Percentiles rank a stretch among this genome's conserved stretches.
Conservation (phyloP, 257 asterid species). For the Hygrophila difformis region DNA sequence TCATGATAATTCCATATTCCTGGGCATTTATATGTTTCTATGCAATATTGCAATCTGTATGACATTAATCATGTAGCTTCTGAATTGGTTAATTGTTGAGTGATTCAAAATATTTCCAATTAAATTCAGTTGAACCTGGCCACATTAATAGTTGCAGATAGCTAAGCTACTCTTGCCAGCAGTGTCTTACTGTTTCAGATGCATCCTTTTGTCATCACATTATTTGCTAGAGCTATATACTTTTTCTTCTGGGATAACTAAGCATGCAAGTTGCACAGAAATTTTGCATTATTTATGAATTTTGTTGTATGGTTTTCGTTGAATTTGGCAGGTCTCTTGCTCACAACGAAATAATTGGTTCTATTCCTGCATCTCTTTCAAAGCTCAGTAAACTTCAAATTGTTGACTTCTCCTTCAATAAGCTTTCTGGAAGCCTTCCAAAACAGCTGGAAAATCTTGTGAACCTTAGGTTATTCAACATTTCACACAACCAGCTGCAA, state of each 20-base stretch:
- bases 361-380: conserved; percentile 45
- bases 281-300: not conserved
- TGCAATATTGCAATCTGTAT: not conserved
- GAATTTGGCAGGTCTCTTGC: conserved; percentile 48
- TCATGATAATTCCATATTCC: conserved; percentile 5
- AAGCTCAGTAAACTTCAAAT: conserved; percentile 40
- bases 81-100: not conserved
- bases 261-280: too few species aligned
- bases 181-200: not conserved
- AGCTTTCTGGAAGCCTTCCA: conserved; percentile 53
- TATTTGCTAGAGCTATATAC: not conserved
- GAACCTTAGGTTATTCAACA: conserved; percentile 44
- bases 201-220: not conserved
- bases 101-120: conserved; percentile 1
- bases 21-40: too few species aligned
- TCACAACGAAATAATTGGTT: conserved; percentile 42
- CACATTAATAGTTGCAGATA: not conserved
- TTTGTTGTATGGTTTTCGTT: not conserved
- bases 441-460: conserved; percentile 58
- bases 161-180: not conserved
- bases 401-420: conserved; percentile 61
- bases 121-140: not conserved
- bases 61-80: conserved; percentile 3
- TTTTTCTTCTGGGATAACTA: too few species aligned
- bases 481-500: conserved; percentile 68